phyloP scores from a whole-genome alignment of 805 yeast species.

The Pichia cephalocereana region DNA sequence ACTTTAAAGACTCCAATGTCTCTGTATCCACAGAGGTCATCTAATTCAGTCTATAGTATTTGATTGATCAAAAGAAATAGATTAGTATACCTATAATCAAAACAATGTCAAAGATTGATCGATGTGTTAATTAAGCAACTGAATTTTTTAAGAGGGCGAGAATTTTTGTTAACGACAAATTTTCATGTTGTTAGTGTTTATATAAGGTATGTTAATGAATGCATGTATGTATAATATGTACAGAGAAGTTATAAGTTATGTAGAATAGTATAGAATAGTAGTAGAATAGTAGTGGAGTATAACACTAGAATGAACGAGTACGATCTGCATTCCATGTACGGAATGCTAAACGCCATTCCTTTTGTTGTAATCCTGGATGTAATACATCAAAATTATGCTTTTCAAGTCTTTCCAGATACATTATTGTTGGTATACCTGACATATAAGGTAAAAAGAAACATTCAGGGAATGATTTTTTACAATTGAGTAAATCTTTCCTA shows the following conservation, averaged over 20 bases:
- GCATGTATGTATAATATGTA: no score
- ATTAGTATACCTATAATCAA: no score
- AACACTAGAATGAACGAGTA: constrained; percentile 3
- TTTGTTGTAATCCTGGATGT: constrained; percentile 31
- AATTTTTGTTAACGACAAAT: no score
- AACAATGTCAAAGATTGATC: no score
- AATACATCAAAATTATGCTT: constrained; percentile 55
- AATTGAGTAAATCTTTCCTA: constrained; percentile 23
- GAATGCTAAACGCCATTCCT: constrained; percentile 64
- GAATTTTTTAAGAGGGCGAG: no score
- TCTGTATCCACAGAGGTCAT: neutral
- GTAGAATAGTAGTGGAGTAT: no score
- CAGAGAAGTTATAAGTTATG: no score
- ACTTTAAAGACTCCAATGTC: neutral
- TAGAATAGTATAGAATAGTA: neutral
- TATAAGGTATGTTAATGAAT: no score
- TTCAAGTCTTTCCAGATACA: constrained; percentile 55
- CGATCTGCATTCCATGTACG: constrained; percentile 40
- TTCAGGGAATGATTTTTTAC: constrained; percentile 39
- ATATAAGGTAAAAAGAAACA: constrained; percentile 59
- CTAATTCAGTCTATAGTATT: neutral
- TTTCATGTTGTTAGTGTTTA: no score
- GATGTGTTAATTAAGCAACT: no score
- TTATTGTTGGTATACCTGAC: constrained; percentile 54
- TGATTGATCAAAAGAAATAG: no score